Percentiles rank a stretch among this genome's conserved stretches.
Conservation (phyloP, 495 filamentous ascomycete species). For the Cercophora newfieldiana region DNA sequence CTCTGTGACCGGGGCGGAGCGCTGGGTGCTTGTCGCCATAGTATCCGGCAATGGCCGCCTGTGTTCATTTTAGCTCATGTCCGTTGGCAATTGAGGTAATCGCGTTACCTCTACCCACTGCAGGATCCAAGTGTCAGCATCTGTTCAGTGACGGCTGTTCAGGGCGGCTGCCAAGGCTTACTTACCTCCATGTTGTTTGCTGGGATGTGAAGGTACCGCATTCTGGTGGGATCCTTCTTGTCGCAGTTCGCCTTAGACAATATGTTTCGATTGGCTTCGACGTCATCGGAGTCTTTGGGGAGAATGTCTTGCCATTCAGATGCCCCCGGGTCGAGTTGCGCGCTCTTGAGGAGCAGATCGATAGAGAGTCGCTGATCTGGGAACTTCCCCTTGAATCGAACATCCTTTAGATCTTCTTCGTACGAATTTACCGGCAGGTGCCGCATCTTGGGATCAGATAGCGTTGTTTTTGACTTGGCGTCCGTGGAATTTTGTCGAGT, state of each 20-base stretch:
- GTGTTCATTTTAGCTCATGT: neutral
- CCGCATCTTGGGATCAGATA: neutral
- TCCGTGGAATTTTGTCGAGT: neutral
- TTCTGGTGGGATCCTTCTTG: slow-evolving; percentile 4
- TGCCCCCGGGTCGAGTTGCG: neutral
- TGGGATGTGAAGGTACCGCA: slow-evolving; percentile 27
- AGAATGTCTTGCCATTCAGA: neutral
- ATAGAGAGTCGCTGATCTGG: slow-evolving; percentile 23
- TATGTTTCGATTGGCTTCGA: neutral
- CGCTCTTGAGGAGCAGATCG: slow-evolving; percentile 1
- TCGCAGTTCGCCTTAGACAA: slow-evolving; percentile 1
- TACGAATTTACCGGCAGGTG: slow-evolving; percentile 11
- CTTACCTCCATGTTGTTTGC: slow-evolving; percentile 28
- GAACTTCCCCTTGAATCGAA: slow-evolving; percentile 22
- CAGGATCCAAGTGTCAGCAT: no score
- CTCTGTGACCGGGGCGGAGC: neutral
- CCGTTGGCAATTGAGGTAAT: neutral
- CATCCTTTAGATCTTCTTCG: slow-evolving; percentile 17
- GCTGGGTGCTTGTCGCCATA: slow-evolving; percentile 18
- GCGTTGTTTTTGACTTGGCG: neutral
- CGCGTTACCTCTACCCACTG: slow-evolving; percentile 27
- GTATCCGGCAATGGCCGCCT: slow-evolving; percentile 25
- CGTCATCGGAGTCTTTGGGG: neutral
- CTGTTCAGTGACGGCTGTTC: no score
- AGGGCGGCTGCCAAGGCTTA: no score